Evolutionary conservation across 768 basidiomycete species (phyloP).

Genomic region (Pleurotus eryngii): DNA sequence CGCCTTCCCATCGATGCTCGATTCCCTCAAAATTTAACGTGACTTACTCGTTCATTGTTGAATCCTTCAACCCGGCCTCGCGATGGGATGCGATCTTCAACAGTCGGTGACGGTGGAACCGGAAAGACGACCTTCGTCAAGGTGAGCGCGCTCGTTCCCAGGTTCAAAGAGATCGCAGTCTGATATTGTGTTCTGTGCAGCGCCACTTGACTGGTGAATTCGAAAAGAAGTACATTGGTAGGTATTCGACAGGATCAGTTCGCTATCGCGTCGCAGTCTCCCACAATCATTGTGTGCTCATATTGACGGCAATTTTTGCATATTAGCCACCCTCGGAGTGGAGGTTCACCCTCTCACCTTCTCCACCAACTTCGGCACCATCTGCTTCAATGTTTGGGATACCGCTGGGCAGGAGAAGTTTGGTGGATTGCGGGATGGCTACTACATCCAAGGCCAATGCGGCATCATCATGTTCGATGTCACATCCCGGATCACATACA

Average conservation of each 20-base stretch:
- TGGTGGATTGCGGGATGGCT: conserved; percentile 95
- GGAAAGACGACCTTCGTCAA: conserved; percentile 99
- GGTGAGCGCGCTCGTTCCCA: conserved; percentile 39
- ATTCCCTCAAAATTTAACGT: conserved; percentile 21
- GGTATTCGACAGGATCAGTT: conserved; percentile 21
- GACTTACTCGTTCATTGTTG: conserved; percentile 15
- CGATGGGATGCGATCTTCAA: conserved; percentile 19
- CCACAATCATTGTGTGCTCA: conserved; percentile 10
- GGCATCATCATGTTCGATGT: conserved; percentile 99
- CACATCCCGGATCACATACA: conserved; percentile 99
- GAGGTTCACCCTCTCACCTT: conserved; percentile 97
- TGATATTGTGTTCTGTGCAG: conserved; percentile 54
- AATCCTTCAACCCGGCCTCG: conserved; percentile 16
- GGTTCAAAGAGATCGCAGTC: conserved; percentile 44
- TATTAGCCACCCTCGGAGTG: conserved; percentile 94
- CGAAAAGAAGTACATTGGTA: conserved; percentile 99
- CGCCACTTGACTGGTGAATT: conserved; percentile 99
- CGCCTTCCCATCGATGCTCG: conserved; percentile 53
- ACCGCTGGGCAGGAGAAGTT: conserved; percentile 99
- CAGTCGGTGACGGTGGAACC: conserved; percentile 95
- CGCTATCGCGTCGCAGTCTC: conserved; percentile 10
- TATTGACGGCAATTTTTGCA: conserved; percentile 14
- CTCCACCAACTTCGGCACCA: conserved; percentile 97
- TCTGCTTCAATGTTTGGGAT: conserved; percentile 99
- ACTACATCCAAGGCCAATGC: conserved; percentile 97